Base-by-base conservation (phyloP, 1,284 basidiomycete genomes). In the Ceratorhiza oryzae-sativae region DNA sequence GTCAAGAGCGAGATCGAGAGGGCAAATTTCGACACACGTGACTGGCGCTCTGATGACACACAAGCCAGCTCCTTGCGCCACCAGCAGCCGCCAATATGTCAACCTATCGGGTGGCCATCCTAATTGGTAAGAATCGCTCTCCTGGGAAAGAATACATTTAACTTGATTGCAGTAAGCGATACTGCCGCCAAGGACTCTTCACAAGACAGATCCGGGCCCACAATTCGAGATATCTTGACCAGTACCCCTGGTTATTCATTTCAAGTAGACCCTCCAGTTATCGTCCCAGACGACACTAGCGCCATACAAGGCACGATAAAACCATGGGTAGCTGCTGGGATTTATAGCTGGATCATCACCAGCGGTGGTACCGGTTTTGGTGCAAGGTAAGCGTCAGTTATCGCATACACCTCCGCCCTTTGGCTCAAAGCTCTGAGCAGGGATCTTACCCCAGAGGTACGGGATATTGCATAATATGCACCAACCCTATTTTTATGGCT, bases 351-450 rank as follows among this genome's bases (percentile, higher is more conserved):
- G 85, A 84, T 93, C 73, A 82, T 95, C 72, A 93, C 92, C 3
- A 92, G 90, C 0, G 94, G 94, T 10, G 94, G 94, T 1, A 96
- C 94, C 0, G 94, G 94, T 3, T 94, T 95, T 77, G 91, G 93
- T 1, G 82, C 86, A 39, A 65, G 62, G 62, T 65, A 23, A 20
- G 36, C 10, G 13, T 8, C n/a, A 8, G 36, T 61, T 30, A n/a
- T 12, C 27, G 2, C 39, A 46, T 61, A 8, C 18, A 46, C 9
- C 20, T 27, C 23, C 12, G 3, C 25, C 12, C 5, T 15, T 32
- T 32, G 34, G 13, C 48, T 41, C 9, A 59, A 41, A 34, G 15
- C 18, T 6, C 23, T 27, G 18, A 34, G 32, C 23, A 83, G 90
- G 72, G 94, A 95, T 79, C 81, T 83, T 45, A 95, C 93, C 4